Evolutionary conservation across 306 rosid species (phyloP).

Genomic region (Fagus sylvatica): DNA sequence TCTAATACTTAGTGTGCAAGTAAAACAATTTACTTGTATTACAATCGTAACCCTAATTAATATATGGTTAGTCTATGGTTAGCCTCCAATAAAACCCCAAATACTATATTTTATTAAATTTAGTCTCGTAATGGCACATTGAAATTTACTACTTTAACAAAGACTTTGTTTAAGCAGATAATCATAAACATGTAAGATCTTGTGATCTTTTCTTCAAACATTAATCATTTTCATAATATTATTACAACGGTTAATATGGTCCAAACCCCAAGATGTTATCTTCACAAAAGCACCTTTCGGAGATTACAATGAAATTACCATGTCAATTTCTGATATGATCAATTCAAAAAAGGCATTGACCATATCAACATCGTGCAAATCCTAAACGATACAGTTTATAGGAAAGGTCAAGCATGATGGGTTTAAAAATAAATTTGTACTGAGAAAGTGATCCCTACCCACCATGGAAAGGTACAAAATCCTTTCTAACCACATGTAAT

Average conservation of each 20-base stretch:
- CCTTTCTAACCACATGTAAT: conserved; percentile 34
- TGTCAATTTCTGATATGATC: conserved; percentile 18
- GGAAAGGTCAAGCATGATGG: conserved; percentile 38
- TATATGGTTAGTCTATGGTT: too few relatives aligned
- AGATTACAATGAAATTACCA: conserved; percentile 31
- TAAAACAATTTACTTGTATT: too few relatives aligned
- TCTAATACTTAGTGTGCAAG: too few relatives aligned
- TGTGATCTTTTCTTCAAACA: conserved; percentile 32
- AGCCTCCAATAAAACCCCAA: too few relatives aligned
- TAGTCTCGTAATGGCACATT: conserved; percentile 13
- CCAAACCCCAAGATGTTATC: conserved; percentile 38
- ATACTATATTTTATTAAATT: too few relatives aligned
- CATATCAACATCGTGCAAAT: conserved; percentile 22
- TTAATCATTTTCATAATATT: conserved; percentile 21
- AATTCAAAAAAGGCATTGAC: conserved; percentile 30
- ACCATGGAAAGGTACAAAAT: conserved; percentile 40
- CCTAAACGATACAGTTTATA: conserved; percentile 38
- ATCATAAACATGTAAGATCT: conserved; percentile 18
- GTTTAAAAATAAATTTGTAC: conserved; percentile 28
- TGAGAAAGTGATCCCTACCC: conserved; percentile 47
- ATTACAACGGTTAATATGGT: conserved; percentile 30
- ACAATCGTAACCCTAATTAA: too few relatives aligned
- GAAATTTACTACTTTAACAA: conserved; percentile 2
- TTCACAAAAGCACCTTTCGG: conserved; percentile 32
- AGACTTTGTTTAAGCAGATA: background rate